These are phyloP conservation scores for Schizochytrium sp. DNA, from an alignment of 108 stramenopile species.

Conservation along the genomic window DNA sequence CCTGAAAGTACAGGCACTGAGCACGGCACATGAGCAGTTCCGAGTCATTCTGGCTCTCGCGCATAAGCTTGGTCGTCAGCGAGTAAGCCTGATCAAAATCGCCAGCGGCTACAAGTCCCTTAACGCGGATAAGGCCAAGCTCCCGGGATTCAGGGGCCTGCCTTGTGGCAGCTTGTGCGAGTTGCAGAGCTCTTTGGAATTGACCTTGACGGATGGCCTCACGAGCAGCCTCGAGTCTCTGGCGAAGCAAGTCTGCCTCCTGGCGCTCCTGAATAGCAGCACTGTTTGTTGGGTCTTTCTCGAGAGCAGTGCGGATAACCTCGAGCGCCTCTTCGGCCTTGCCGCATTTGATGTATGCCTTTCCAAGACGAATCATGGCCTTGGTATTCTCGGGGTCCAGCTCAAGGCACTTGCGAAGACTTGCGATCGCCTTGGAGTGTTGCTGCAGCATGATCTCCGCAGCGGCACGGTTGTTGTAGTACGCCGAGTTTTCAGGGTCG, in stretches of 20 bases:
- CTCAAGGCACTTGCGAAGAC: conserved; percentile 27
- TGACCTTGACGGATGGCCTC: not conserved
- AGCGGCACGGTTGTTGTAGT: conserved; percentile 65
- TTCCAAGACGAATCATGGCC: conserved; percentile 58
- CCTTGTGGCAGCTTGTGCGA: conserved; percentile 13
- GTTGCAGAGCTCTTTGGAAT: conserved; percentile 22
- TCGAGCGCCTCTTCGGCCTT: conserved; percentile 26
- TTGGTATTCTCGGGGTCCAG: conserved; percentile 38
- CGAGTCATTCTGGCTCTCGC: conserved; percentile 34
- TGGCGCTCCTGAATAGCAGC: not conserved
- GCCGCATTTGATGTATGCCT: not conserved
- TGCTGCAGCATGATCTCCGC: conserved; percentile 59
- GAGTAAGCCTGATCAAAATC: conserved; percentile 53
- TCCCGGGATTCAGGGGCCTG: conserved; percentile 41
- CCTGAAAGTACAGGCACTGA: conserved; percentile 50
- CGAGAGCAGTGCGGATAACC: not conserved
- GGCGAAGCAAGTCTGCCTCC: conserved; percentile 28
- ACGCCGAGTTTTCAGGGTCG: conserved; percentile 40
- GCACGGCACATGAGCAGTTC: conserved; percentile 61
- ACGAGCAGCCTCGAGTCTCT: not conserved
- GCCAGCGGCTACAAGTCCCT: conserved; percentile 47
- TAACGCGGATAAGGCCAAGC: conserved; percentile 7
- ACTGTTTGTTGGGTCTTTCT: conserved; percentile 49
- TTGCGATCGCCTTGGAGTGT: conserved; percentile 14
- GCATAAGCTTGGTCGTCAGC: conserved; percentile 60